Evolutionary conservation across 495 filamentous ascomycete genomes (phyloP).

Genomic region (Neurospora sp.): DNA sequence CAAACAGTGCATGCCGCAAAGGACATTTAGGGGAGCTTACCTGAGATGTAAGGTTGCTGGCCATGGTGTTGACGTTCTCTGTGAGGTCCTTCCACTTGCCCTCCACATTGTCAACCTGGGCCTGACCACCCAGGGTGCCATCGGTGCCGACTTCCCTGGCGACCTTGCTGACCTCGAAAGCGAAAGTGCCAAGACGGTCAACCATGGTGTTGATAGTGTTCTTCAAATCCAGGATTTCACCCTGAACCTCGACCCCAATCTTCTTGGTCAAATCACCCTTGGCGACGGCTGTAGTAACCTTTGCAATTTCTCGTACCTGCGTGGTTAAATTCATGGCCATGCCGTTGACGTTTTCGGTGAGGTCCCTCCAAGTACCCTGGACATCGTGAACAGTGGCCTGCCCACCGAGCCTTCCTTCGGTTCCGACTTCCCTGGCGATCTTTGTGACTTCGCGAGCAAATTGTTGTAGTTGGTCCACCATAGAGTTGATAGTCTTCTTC

Average conservation of each 20-base stretch:
- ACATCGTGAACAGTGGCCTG: conserved; percentile 97
- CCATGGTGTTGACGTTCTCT: conserved; percentile 93
- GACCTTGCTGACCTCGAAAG: conserved; percentile 97
- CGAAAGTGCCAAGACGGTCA: conserved; percentile 91
- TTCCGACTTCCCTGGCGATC: conserved; percentile 94
- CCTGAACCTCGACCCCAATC: conserved; percentile 90
- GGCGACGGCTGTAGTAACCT: conserved; percentile 94
- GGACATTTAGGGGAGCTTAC: conserved; percentile 10
- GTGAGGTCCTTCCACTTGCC: conserved; percentile 99
- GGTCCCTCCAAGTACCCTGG: conserved; percentile 92
- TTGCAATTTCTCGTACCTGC: conserved; percentile 95
- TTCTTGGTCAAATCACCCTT: conserved; percentile 91
- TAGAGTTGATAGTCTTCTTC: conserved; percentile 96
- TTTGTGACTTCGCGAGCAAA: conserved; percentile 97
- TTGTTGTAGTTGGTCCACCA: conserved; percentile 96
- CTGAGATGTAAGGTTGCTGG: conserved; percentile 87
- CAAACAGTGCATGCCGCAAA: background rate
- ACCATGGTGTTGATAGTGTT: conserved; percentile 99
- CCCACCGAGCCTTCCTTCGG: conserved; percentile 87
- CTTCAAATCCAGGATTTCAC: conserved; percentile 92
- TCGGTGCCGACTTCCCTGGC: conserved; percentile 97
- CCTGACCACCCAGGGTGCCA: conserved; percentile 89
- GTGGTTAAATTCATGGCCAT: conserved; percentile 99
- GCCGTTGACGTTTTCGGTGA: conserved; percentile 96
- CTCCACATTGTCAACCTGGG: conserved; percentile 94